Evolutionary conservation across 208 protist genomes (phyloP), one percentile per base, ranked within the genome.

Genomic region (Trypanosoma avium): DNA sequence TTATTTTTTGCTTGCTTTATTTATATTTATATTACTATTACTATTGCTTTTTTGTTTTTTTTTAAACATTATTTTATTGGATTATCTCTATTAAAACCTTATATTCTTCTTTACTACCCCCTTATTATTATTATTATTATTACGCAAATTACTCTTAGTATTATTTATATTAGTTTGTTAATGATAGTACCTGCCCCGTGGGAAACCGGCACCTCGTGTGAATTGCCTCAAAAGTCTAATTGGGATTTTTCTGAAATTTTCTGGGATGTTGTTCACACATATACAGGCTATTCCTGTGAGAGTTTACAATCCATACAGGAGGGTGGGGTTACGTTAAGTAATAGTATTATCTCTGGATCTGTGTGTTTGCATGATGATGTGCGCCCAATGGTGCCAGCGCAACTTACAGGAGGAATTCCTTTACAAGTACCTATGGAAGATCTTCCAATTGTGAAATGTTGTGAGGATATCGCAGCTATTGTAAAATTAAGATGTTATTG

Each of bases 241-340:
- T 12, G 61, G 21, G 50, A 42, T 15, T 70, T 70, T 42, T 0
- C 42, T 9, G 56, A 56, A 8, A 1, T 64, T 0, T 70, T 70
- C 47, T 70, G 65, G 57, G 79, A 86, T 48, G 55, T 86, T 42
- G 75, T 94, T 32, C 70, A 63, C 70, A 84, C 84, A 29, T 90
- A 87, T 61, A 84, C 75, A 7, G 88, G 84, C n/a, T 45, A 49
- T 12, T 73, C 80, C 3, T 70, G 72, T 22, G 59, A 62, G 3
- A 61, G 42, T 0, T 85, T 94, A 22, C 46, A 72, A n/a, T 26
- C 40, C 15, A 48, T 90, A n/a, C 80, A 86, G 66, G 42, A 67
- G 24, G 66, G 70, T 10, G 84, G 79, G 6, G 64, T 62, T 0
- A 50, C 49, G 29, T 66, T 94, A 36, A 61, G 67, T 19, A 61